A percentile compares a stretch with the other conserved stretches of the same genome.
Evolutionary conservation across 495 filamentous ascomycete genomes (phyloP).

Genomic region (Lasiosphaeria hispida): DNA sequence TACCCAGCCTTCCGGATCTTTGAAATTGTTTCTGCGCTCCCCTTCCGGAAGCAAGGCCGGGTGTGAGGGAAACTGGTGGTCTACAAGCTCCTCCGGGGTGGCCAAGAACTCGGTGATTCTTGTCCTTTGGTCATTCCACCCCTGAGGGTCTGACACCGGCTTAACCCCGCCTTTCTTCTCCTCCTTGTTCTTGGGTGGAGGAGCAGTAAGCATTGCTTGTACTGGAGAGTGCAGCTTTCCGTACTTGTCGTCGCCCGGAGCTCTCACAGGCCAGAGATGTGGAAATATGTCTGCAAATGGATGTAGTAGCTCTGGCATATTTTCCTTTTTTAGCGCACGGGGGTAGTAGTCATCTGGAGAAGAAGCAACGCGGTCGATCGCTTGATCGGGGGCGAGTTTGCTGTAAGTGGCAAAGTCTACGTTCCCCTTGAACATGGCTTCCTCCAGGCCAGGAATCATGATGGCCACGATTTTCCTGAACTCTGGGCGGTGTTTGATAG

Average conservation of each 20-base stretch:
- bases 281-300: constrained; percentile 79
- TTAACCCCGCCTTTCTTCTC: constrained; percentile 54
- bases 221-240: constrained; percentile 81
- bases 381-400: constrained; percentile 30
- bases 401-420: constrained; percentile 52
- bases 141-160: constrained; percentile 55
- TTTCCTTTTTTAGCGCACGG: constrained; percentile 55
- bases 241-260: constrained; percentile 78
- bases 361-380: constrained; percentile 33
- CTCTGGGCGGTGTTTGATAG: constrained; percentile 68
- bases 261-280: constrained; percentile 83
- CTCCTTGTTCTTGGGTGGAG: constrained; percentile 61
- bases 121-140: constrained; percentile 67
- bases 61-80: constrained; percentile 79
- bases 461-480: constrained; percentile 85
- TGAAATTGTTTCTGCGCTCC: constrained; percentile 43
- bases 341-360: constrained; percentile 73
- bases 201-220: constrained; percentile 66
- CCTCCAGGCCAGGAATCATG: constrained; percentile 89
- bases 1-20: constrained; percentile 71
- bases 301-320: constrained; percentile 61
- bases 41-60: constrained; percentile 57
- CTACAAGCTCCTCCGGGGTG: constrained; percentile 67
- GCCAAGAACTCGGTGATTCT: constrained; percentile 74
- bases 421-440: constrained; percentile 78